Conservation (phyloP, 2,329 filamentous ascomycete species). For the Pseudocercospora macadamiae region DNA sequence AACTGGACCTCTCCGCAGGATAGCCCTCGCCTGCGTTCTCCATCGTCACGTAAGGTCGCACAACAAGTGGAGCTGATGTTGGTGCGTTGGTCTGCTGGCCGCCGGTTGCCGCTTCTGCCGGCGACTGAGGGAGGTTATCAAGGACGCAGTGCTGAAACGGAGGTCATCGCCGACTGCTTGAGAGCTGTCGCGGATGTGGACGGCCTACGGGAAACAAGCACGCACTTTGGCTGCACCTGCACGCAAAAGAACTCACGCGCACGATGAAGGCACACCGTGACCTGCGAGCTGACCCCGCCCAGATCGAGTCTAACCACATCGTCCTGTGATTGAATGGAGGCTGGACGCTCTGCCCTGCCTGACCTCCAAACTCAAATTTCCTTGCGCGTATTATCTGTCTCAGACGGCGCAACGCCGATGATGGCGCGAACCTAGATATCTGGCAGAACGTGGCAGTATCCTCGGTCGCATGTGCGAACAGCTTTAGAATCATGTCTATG, state of each 20-base stretch:
- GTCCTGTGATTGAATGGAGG: background rate
- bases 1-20: constrained; percentile 9
- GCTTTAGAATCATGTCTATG: too few species aligned
- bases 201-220: background rate
- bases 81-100: background rate
- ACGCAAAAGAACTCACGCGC: background rate
- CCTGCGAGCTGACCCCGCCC: too few species aligned
- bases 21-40: background rate
- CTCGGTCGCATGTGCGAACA: background rate
- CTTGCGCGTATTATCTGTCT: background rate
- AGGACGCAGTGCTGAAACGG: background rate
- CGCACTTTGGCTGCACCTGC: background rate
- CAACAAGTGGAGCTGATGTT: background rate
- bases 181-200: background rate
- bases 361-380: background rate
- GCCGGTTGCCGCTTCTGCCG: constrained; percentile 6
- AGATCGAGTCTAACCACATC: background rate
- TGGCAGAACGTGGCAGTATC: background rate
- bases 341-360: background rate
- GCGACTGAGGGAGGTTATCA: background rate
- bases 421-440: background rate
- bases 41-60: background rate
- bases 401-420: background rate
- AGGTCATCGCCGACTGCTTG: background rate
- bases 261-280: too few species aligned